Conservation (phyloP, 768 basidiomycete genomes). For the Collybia mongolica region DNA sequence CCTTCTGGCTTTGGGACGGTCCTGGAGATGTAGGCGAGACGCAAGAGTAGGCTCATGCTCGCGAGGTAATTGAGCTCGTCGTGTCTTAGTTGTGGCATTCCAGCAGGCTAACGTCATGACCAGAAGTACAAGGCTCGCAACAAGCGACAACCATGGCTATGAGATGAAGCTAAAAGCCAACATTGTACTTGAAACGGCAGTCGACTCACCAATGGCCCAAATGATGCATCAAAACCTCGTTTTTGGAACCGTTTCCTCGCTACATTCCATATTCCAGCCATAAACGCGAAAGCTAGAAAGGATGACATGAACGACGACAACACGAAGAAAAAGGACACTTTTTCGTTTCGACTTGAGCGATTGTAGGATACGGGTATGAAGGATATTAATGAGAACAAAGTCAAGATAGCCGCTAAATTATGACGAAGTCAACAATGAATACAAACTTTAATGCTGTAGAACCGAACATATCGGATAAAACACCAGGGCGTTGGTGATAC, state of each 20-base stretch:
- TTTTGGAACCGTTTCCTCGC: conserved; percentile 31
- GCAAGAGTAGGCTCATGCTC: too few species aligned
- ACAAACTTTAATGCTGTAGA: not conserved
- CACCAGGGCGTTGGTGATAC: conserved; percentile 32
- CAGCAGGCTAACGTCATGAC: conserved; percentile 14
- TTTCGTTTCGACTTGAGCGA: conserved; percentile 22
- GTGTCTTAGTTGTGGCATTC: not conserved
- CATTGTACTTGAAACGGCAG: not conserved
- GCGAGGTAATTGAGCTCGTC: not conserved
- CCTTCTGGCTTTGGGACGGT: too few species aligned
- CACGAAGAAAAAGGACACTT: conserved; percentile 24
- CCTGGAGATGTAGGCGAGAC: too few species aligned
- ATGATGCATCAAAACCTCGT: conserved; percentile 29
- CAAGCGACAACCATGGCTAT: conserved; percentile 36
- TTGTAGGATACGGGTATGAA: conserved; percentile 23
- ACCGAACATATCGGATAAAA: conserved; percentile 34
- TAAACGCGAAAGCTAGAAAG: conserved; percentile 32
- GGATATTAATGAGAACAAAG: conserved; percentile 28
- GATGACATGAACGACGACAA: conserved; percentile 27
- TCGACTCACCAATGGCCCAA: conserved; percentile 34
- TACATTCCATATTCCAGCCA: conserved; percentile 31
- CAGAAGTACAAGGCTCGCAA: conserved; percentile 27
- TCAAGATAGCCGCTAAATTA: conserved; percentile 24
- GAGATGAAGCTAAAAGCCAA: not conserved
- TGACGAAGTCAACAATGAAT: not conserved